Evolutionary conservation across 768 basidiomycete genomes (phyloP).

Genomic region (Rhodosporidiobolus odoratus): DNA sequence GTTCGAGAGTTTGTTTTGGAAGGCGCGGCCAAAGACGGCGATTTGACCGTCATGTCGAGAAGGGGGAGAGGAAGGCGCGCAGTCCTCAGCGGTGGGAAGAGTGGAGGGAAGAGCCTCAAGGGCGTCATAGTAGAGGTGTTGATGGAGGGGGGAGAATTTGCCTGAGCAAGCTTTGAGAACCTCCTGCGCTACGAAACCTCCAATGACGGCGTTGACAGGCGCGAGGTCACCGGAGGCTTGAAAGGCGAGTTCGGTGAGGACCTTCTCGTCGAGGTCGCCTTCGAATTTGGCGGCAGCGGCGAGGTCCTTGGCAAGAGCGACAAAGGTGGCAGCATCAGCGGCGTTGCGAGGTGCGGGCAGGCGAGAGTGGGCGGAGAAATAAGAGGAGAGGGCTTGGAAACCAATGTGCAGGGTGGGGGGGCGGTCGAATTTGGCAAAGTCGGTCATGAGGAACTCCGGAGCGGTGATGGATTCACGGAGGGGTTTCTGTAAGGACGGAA

Average conservation of each 20-base stretch:
- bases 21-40: conserved; percentile 85
- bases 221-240: conserved; percentile 87
- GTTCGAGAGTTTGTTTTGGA: conserved; percentile 85
- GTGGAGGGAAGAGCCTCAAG: conserved; percentile 80
- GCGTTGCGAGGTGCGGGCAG: conserved; percentile 76
- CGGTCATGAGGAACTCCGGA: conserved; percentile 88
- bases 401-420: conserved; percentile 84
- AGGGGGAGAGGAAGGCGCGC: conserved; percentile 60
- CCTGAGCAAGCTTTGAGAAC: conserved; percentile 93
- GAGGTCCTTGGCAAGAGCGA: conserved; percentile 71
- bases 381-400: conserved; percentile 86
- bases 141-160: conserved; percentile 95
- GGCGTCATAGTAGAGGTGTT: conserved; percentile 94
- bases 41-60: conserved; percentile 90
- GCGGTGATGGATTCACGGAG: conserved; percentile 71
- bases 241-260: conserved; percentile 76
- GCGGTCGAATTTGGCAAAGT: conserved; percentile 95
- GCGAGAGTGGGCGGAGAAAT: conserved; percentile 57
- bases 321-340: conserved; percentile 67
- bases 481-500: conserved; percentile 63
- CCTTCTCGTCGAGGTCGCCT: conserved; percentile 63
- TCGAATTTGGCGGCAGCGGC: conserved; percentile 53
- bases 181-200: conserved; percentile 97
- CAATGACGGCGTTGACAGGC: conserved; percentile 85
- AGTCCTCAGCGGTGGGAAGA: conserved; percentile 63